phyloP scores from a whole-genome alignment of 257 asterid genomes.

The Eustoma russellianum region DNA sequence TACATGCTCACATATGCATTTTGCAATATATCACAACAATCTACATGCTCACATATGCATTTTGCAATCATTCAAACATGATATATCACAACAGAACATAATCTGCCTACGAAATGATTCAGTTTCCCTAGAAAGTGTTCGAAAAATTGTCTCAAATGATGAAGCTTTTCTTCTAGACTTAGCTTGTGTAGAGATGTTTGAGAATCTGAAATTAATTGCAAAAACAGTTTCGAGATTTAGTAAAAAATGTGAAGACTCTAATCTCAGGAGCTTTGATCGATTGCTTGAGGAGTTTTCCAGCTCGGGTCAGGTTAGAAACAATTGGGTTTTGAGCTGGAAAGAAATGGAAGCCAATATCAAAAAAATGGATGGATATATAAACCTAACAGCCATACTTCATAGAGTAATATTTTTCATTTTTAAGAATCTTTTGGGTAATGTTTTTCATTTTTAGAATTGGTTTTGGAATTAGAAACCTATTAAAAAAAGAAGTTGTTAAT shows the following conservation, averaged over 20 bases:
- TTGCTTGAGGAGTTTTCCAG: constrained; percentile 51
- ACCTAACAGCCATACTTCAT: constrained; percentile 43
- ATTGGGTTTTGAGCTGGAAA: constrained; percentile 47
- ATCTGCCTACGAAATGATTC: constrained; percentile 52
- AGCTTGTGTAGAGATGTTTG: constrained; percentile 79
- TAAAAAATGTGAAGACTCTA: constrained; percentile 48
- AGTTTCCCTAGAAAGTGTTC: constrained; percentile 68
- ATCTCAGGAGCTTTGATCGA: constrained; percentile 51
- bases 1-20: too few relatives aligned
- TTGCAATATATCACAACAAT: too few relatives aligned
- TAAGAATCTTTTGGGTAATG: too few relatives aligned
- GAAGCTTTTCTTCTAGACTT: constrained; percentile 62
- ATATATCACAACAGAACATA: too few relatives aligned
- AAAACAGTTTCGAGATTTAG: constrained; percentile 54
- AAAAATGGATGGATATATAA: constrained; percentile 49
- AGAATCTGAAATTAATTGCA: constrained; percentile 41
- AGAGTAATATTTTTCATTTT: too few relatives aligned
- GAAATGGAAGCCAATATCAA: constrained; percentile 50
- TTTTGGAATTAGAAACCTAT: too few relatives aligned
- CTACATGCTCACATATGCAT: too few relatives aligned
- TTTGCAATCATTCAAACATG: too few relatives aligned
- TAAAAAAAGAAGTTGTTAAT: too few relatives aligned
- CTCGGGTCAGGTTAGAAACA: constrained; percentile 53
- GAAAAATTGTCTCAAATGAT: constrained; percentile 78
- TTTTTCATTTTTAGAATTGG: too few relatives aligned